Conservation (phyloP, 257 asterid genomes). For the Petunia secreta region DNA sequence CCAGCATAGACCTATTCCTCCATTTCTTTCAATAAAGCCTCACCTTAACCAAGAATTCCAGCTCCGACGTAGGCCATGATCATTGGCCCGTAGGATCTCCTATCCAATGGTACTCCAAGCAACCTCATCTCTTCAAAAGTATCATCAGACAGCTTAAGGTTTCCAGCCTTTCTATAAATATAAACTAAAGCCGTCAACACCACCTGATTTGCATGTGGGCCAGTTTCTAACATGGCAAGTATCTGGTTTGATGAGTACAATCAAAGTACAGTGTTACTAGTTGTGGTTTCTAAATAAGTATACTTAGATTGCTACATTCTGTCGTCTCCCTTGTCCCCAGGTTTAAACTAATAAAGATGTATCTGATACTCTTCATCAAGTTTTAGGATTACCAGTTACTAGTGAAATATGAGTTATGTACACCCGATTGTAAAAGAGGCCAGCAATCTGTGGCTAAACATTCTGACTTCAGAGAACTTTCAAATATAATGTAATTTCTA, state of each 20-base stretch:
- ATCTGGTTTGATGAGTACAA: background rate
- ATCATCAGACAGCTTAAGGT: slow-evolving; percentile 62
- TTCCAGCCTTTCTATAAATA: slow-evolving; percentile 90
- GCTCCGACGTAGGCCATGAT: slow-evolving; percentile 89
- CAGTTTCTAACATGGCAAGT: slow-evolving; percentile 24
- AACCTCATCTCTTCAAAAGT: slow-evolving; percentile 77
- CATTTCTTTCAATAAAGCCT: slow-evolving; percentile 67
- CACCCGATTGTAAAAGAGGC: background rate
- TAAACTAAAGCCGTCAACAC: slow-evolving; percentile 72
- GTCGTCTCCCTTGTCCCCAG: background rate
- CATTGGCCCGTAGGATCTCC: slow-evolving; percentile 86
- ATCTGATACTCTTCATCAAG: background rate
- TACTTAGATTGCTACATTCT: background rate
- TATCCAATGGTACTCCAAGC: slow-evolving; percentile 73
- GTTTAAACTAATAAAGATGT: background rate
- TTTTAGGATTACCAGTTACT: background rate
- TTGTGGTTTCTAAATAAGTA: slow-evolving; percentile 1
- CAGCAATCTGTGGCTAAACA: background rate
- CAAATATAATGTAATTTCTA: background rate
- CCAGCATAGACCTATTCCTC: slow-evolving; percentile 68
- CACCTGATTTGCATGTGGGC: slow-evolving; percentile 63
- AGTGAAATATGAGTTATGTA: background rate
- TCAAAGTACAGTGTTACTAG: too few relatives aligned
- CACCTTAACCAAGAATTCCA: slow-evolving; percentile 57
- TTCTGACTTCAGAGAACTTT: background rate